Percentiles rank a stretch among this genome's conserved stretches.
Conservation (phyloP, 129 eudicot species). For the Centrapalus pauciflorus region DNA sequence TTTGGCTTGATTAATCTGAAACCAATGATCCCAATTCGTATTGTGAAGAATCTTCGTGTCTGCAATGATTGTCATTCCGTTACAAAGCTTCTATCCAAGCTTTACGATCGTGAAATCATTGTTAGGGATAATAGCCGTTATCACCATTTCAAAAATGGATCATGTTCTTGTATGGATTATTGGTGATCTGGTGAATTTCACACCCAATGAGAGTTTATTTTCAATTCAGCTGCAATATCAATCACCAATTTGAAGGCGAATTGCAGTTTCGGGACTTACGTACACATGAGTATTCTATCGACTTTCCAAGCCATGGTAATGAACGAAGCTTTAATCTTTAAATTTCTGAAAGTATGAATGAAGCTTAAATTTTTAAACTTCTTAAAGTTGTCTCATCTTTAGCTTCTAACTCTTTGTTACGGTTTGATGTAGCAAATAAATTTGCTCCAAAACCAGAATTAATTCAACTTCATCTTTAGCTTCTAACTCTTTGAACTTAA, state of each 20-base stretch:
- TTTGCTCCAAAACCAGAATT: background rate
- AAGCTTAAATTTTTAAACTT: background rate
- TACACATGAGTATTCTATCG: background rate
- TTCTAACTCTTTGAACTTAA: background rate
- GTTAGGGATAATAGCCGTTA: conserved; percentile 76
- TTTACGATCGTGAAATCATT: conserved; percentile 65
- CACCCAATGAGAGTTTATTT: background rate
- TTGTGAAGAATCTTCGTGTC: conserved; percentile 74
- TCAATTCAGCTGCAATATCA: background rate
- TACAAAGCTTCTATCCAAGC: conserved; percentile 56
- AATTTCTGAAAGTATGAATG: background rate
- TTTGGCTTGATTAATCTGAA: conserved; percentile 49
- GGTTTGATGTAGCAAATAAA: too few species aligned
- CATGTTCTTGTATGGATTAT: conserved; percentile 76
- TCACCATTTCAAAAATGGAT: conserved; percentile 65
- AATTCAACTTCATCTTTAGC: background rate
- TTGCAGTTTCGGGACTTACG: background rate
- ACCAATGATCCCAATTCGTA: conserved; percentile 47
- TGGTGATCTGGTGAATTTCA: conserved; percentile 40
- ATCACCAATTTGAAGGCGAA: background rate
- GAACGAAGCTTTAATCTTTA: background rate
- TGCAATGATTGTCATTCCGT: conserved; percentile 81
- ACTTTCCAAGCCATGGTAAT: background rate
- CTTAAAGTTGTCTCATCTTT: background rate
- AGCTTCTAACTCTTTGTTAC: background rate